Evolutionary conservation across 2,329 filamentous ascomycete genomes (phyloP), one percentile per base, ranked within the genome.

Genomic region (Apiospora hydei): DNA sequence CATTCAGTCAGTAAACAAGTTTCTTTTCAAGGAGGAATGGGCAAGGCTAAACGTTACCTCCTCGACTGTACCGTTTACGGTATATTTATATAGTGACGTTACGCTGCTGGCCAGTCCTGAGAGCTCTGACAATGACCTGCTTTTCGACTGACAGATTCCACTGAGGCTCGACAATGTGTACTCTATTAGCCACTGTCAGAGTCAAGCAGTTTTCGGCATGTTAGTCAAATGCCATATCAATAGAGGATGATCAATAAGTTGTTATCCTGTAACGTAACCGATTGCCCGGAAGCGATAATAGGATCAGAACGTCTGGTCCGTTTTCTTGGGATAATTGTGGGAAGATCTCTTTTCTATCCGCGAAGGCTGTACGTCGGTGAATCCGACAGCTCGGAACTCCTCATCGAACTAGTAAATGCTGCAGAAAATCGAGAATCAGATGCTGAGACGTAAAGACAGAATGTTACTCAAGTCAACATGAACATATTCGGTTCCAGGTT

Each of bases 91-190:
- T 41, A 26, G 34, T 51, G 4, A 72, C 71, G 24, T 68, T 46
- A 1, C 41, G 51, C 13, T 44, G 66, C 34, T 72, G 71, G 8
- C 69, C 71, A 1, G 71, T 67, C 10, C 61, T n/a, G 0, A 72
- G 24, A n/a, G 61, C 71, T 18, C 71, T 66, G 21, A 30, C 69
- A 5, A 72, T 68, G 14, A 57, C 69, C 26, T 72, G 69, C 1
- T 66, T 38, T n/a, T 72, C 71, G 11, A 72, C 69, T 14, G 71
- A 72, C 1, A 69, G 71, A 14, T 72, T 72, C 61, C 71, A 72
- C 41, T 72, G 71, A 18, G 71, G 71, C 21, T 72, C 71, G 1
- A 72, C 38, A 8, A 72, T 67, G 34, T 72, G 43, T 2, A 72
- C 53, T 30, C 47, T 30, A 1, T 53, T 30, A 8, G 69, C 71